phyloP scores from a whole-genome alignment of 2,329 filamentous ascomycete genomes.

The Claviceps spartinae region DNA sequence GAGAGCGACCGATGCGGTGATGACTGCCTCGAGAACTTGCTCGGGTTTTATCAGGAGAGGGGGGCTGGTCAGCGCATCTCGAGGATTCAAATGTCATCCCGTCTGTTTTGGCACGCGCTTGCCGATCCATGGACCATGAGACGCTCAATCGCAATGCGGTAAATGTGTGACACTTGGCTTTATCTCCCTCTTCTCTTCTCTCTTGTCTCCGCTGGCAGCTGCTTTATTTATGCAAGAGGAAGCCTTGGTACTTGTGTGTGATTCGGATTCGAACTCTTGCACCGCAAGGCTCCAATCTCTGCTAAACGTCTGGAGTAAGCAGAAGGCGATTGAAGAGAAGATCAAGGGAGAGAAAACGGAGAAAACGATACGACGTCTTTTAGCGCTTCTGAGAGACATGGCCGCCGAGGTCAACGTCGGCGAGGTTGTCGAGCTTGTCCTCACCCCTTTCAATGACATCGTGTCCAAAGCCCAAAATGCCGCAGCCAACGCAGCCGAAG shows the following conservation, averaged over 20 bases:
- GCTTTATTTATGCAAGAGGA: not conserved
- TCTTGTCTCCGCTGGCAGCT: not conserved
- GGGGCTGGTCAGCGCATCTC: not conserved
- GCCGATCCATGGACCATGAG: not conserved
- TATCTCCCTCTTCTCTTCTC: not conserved
- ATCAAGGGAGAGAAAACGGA: not conserved
- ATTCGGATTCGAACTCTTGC: not conserved
- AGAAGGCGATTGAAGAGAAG: too few relatives aligned
- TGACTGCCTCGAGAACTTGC: not conserved
- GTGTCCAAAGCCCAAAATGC: conserved; percentile 36
- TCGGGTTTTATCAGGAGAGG: not conserved
- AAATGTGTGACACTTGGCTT: not conserved
- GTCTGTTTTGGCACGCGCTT: not conserved
- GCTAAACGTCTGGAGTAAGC: too few relatives aligned
- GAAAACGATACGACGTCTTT: not conserved
- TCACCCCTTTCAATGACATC: conserved; percentile 38
- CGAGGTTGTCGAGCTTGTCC: conserved; percentile 28
- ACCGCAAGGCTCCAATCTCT: too few relatives aligned
- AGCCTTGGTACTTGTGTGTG: not conserved
- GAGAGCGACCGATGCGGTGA: not conserved
- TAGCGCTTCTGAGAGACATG: not conserved
- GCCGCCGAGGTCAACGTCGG: conserved; percentile 18
- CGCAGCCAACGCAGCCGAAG: conserved; percentile 35
- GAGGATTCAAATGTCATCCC: not conserved
- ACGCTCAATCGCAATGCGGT: not conserved